Base-by-base conservation (phyloP, 2,329 filamentous ascomycete genomes). In the Aspergillus sp. region DNA sequence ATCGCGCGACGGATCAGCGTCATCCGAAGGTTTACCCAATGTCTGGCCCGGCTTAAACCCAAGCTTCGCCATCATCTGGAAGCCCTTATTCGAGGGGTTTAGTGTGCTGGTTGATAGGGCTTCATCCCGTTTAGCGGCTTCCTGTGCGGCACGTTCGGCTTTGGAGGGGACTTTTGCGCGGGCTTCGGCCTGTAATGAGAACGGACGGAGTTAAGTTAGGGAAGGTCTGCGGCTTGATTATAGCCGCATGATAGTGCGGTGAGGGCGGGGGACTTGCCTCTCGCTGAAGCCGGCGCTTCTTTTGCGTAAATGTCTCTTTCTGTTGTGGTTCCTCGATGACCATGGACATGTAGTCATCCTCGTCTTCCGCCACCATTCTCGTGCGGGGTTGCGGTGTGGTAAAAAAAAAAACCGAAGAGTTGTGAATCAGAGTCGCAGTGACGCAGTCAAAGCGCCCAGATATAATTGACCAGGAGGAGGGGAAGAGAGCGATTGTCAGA, bases 301-400 rank as follows among this genome's bases (percentile, higher is more conserved):
- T 81, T 68, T 90, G 85, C 1, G 87, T 79, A 21, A 86, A 85
- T 11, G 86, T 87, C 71, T 90, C 87, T 62, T 82, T 83, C 56
- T 78, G 73, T 17, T 74, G 74, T 0, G 85, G 82, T 56, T 96
- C 90, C 17, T 85, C 82, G 71, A 99, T 93, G 14, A 87, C 82
- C 93, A 99, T 98, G 67, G 88, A 91, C 90, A 99, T 96, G 81
- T 99, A 98, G 76, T 99, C 95, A 63, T 97, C 92, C 62, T 92
- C 90, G 19, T 92, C 90, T 6, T 82, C 81, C n/a, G 39, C 31
- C 17, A 52, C 17, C 41, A 33, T 48, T 46, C 17, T 45, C 21
- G 54, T 57, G 62, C 53, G 58, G 58, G 57, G 60, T 49, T 37
- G 55, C 52, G 48, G 50, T 33, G 40, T 45, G 48, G 43, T 56